These are phyloP conservation scores for Solanum etuberosum DNA, from an alignment of 257 asterid genomes.

Conservation along the genomic window DNA sequence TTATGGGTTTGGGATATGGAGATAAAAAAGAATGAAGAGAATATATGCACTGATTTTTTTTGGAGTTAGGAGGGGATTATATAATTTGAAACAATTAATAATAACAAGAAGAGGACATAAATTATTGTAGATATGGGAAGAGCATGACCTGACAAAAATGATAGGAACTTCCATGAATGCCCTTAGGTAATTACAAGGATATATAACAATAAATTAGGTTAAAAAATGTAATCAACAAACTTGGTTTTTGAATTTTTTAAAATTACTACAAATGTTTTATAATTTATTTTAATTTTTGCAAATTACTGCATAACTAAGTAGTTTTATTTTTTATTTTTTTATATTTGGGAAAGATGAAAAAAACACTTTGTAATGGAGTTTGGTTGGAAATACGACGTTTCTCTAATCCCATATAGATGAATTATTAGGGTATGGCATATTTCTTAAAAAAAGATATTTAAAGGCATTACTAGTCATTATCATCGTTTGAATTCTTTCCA, in stretches of 20 bases:
- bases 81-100: background rate
- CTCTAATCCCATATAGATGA: background rate
- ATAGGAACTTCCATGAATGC: background rate
- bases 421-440: background rate
- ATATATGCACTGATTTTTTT: background rate
- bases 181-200: background rate
- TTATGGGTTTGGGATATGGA: background rate
- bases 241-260: background rate
- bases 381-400: background rate
- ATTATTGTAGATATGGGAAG: background rate
- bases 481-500: too few species aligned
- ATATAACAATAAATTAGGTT: background rate
- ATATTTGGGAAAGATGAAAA: background rate
- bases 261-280: background rate
- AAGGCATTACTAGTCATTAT: background rate
- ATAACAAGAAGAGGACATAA: background rate
- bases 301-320: background rate
- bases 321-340: background rate
- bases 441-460: too few species aligned
- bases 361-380: background rate
- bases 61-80: background rate
- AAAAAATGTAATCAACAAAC: background rate
- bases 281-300: background rate
- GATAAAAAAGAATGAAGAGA: background rate
- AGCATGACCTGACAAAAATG: background rate